Evolutionary conservation across 2,329 filamentous ascomycete genomes (phyloP).

Genomic region (Arthrobotrys conoides): DNA sequence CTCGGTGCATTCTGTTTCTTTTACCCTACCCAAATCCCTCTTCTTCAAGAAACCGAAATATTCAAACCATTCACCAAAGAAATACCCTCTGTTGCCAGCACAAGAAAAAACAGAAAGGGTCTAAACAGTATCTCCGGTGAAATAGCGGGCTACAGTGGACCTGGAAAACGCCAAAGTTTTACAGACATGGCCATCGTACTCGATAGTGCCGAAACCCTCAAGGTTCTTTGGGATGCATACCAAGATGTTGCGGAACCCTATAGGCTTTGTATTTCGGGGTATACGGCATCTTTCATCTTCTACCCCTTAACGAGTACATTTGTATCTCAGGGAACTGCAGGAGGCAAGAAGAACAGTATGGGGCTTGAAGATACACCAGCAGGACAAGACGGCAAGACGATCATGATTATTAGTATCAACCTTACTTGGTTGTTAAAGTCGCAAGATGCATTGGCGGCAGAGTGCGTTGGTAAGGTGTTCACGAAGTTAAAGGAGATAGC

Average conservation of each 20-base stretch:
- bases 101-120: constrained; percentile 14
- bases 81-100: constrained; percentile 19
- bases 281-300: constrained; percentile 40
- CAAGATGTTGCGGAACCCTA: constrained; percentile 8
- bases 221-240: constrained; percentile 40
- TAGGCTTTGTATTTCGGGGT: constrained; percentile 30
- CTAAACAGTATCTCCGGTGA: constrained; percentile 48
- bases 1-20: constrained; percentile 49
- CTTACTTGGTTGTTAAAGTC: constrained; percentile 29
- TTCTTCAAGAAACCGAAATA: constrained; percentile 27
- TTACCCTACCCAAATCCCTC: constrained; percentile 33
- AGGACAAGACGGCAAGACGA: constrained; percentile 36
- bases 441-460: constrained; percentile 34
- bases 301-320: constrained; percentile 46
- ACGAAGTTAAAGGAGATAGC: constrained; percentile 28
- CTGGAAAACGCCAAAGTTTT: constrained; percentile 48
- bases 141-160: constrained; percentile 35
- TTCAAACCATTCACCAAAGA: constrained; percentile 52
- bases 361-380: constrained; percentile 45
- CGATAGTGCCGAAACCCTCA: constrained; percentile 19
- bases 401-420: constrained; percentile 58
- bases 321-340: constrained; percentile 25
- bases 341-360: constrained; percentile 54
- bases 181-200: constrained; percentile 50
- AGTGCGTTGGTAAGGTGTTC: constrained; percentile 30